These are phyloP conservation scores for Tieghemiomyces parasiticus DNA, from an alignment of 192 early-diverging fungal genomes.

Conservation along the genomic window DNA sequence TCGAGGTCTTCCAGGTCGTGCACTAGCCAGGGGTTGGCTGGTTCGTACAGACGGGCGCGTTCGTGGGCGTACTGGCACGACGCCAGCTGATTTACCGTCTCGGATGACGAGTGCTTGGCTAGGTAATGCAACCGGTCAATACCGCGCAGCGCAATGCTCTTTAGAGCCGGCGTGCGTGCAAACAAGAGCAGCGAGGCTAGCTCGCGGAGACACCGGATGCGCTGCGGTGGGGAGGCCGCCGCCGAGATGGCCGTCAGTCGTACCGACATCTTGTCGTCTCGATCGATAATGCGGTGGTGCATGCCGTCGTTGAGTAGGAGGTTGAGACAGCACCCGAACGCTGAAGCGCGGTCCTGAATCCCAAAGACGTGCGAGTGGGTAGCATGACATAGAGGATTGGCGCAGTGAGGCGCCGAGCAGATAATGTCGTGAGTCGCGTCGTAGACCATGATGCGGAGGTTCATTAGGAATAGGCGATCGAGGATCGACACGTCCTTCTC, in stretches of 20 bases:
- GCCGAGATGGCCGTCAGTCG: slow-evolving; percentile 25
- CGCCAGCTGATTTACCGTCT: slow-evolving; percentile 16
- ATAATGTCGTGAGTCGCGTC: slow-evolving; percentile 22
- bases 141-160: slow-evolving; percentile 19
- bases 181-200: slow-evolving; percentile 25
- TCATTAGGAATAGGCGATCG: slow-evolving; percentile 28
- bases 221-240: slow-evolving; percentile 22
- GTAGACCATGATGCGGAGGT: slow-evolving; percentile 28
- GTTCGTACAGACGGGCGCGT: slow-evolving; percentile 25
- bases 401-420: slow-evolving; percentile 25
- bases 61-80: slow-evolving; percentile 26
- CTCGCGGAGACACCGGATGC: slow-evolving; percentile 23
- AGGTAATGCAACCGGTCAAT: slow-evolving; percentile 20
- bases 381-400: slow-evolving; percentile 29
- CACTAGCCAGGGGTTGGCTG: slow-evolving; percentile 25
- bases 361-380: slow-evolving; percentile 25
- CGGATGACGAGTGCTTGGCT: slow-evolving; percentile 18
- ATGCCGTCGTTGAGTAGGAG: slow-evolving; percentile 31
- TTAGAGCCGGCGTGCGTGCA: slow-evolving; percentile 20
- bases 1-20: slow-evolving; percentile 19
- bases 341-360: slow-evolving; percentile 29
- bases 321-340: slow-evolving; percentile 29
- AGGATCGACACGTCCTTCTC: slow-evolving; percentile 27
- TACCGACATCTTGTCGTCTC: slow-evolving; percentile 26
- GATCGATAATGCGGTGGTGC: slow-evolving; percentile 24